These are phyloP conservation scores for Phytophthora foliorum DNA, from an alignment of 352 stramenopile species.

Conservation along the genomic window DNA sequence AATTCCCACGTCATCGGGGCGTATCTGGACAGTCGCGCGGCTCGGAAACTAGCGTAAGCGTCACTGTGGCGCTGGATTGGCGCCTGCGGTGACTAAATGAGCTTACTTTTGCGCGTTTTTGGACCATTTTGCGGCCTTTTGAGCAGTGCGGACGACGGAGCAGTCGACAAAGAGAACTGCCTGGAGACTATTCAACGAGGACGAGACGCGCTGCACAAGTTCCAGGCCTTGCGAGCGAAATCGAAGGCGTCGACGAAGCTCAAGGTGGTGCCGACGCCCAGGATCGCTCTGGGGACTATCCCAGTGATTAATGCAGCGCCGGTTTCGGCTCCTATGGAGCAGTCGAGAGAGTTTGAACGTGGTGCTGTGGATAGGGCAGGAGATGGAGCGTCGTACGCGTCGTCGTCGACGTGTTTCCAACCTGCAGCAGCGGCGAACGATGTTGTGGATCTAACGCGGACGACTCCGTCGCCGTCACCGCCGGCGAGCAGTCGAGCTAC, in stretches of 20 bases:
- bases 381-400: conserved; percentile 5
- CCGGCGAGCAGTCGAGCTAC: conserved; percentile 1
- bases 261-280: conserved; percentile 56
- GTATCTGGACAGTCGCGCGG: conserved; percentile 69
- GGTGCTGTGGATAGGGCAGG: neutral
- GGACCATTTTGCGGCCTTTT: conserved; percentile 9
- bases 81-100: neutral
- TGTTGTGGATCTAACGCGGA: conserved; percentile 44
- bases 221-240: conserved; percentile 43
- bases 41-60: conserved; percentile 57
- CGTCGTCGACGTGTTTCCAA: neutral
- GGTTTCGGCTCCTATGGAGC: neutral
- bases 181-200: conserved; percentile 57
- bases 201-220: conserved; percentile 46
- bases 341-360: conserved; percentile 5
- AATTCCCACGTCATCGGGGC: conserved; percentile 83
- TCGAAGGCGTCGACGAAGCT: conserved; percentile 45
- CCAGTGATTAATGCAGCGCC: conserved; percentile 28
- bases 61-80: neutral
- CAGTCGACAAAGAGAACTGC: conserved; percentile 52
- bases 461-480: neutral
- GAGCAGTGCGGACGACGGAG: conserved; percentile 11
- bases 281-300: conserved; percentile 43
- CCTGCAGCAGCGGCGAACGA: conserved; percentile 8
- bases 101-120: conserved; percentile 3